Base-by-base conservation (phyloP, 345 rosid species). In the Trapa bicornis region DNA sequence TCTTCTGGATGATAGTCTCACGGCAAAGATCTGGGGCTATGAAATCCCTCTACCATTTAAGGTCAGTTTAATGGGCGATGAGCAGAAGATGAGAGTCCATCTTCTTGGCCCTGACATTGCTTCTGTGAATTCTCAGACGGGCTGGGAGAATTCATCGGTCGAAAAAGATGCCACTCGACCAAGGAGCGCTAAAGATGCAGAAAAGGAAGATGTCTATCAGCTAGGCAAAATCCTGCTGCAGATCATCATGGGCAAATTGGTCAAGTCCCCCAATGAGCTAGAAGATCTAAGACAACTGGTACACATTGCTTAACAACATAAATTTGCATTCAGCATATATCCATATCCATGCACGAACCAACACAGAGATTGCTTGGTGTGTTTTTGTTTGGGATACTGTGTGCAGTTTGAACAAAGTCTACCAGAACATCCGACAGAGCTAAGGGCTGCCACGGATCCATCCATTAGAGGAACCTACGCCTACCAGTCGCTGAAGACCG, bases 191-290 rank as follows among this genome's bases (percentile, higher is more conserved):
- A 80, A 73, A 74, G 80, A 71, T 41, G 76, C 82, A 65, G 96
- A 85, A 75, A 89, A 86, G 70, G 98, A 92, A 78, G 96, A 92
- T 61, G 77, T 92, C 47, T 92, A 89, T 76, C 96, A 84, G 66
- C 83, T 92, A 39, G 98, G 98, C 32, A 75, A 79, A 43, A 86
- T 92, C 67, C 81, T 89, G 36, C 75, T 88, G 54, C 86, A 87
- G 74, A 67, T 85, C 54, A 89, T 88, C 41, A 81, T 92, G 1
- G 93, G 96, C 1, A 83, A 77, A 79, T n/a, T 75, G 68, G 72
- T 81, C 11, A 71, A 70, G 50, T 78, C 86, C 57, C 12, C 81
- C 5, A 39, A 61, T 17, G 98, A 86, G 74, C 57, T 88, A 76
- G 85, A 83, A 7, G 81, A 80, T 36, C 74, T 84, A 42, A 85